Evolutionary conservation across 2,329 filamentous ascomycete species (phyloP).

Genomic region (Trichoderma simmonsii): DNA sequence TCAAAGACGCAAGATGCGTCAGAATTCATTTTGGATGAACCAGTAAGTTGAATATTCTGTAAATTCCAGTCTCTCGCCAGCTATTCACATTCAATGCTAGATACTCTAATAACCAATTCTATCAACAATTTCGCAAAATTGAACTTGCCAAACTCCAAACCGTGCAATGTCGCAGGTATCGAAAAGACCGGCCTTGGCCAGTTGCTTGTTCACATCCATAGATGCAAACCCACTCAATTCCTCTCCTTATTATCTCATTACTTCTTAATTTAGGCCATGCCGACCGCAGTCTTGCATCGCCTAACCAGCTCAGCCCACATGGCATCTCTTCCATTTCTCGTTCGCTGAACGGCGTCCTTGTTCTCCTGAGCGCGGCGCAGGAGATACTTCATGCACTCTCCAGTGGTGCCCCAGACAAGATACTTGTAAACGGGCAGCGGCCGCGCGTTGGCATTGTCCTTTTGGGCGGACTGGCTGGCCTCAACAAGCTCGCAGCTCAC

Average conservation of each 20-base stretch:
- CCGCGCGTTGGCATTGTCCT: slow-evolving; percentile 24
- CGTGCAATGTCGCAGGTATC: slow-evolving; percentile 4
- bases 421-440: slow-evolving; percentile 66
- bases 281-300: slow-evolving; percentile 46
- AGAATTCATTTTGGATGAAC: neutral
- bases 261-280: slow-evolving; percentile 30
- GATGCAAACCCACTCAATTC: neutral
- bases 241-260: neutral
- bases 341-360: slow-evolving; percentile 64
- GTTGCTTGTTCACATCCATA: neutral
- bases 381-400: slow-evolving; percentile 85
- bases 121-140: neutral
- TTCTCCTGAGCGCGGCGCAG: slow-evolving; percentile 64
- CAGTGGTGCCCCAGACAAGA: slow-evolving; percentile 65
- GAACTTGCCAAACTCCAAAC: slow-evolving; percentile 1
- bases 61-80: neutral
- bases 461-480: slow-evolving; percentile 32
- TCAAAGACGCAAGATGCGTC: neutral
- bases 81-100: neutral
- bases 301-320: slow-evolving; percentile 61
- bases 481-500: slow-evolving; percentile 64
- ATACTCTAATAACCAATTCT: neutral
- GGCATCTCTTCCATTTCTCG: slow-evolving; percentile 58
- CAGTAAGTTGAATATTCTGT: neutral
- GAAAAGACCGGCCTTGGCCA: neutral